Conservation (phyloP, 176 grass and related monocot species). For the Carex myosuroides region DNA sequence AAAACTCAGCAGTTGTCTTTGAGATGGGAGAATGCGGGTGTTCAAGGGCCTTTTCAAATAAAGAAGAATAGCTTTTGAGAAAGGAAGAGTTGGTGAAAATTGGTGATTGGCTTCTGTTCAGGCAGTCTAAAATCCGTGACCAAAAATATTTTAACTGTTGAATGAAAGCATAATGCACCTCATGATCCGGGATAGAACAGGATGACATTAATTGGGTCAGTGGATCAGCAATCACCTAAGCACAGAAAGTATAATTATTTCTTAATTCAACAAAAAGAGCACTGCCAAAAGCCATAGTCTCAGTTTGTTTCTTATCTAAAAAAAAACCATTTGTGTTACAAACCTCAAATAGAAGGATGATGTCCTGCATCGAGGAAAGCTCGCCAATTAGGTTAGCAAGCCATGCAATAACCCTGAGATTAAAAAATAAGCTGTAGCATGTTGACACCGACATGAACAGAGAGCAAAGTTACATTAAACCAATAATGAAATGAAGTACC, state of each 20-base stretch:
- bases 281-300: neutral
- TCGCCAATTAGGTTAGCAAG: constrained; percentile 28
- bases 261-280: neutral
- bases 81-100: constrained; percentile 32
- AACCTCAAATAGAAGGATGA: constrained; percentile 52
- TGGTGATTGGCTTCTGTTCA: constrained; percentile 30
- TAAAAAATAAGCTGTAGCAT: constrained; percentile 3
- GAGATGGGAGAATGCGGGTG: constrained; percentile 45
- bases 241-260: neutral
- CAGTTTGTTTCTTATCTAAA: constrained; percentile 9
- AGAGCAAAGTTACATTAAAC: neutral
- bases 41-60: constrained; percentile 40
- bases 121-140: constrained; percentile 30
- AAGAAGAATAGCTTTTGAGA: constrained; percentile 18
- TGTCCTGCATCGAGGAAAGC: constrained; percentile 25
- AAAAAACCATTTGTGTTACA: neutral
- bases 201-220: constrained; percentile 42
- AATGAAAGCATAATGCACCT: constrained; percentile 28
- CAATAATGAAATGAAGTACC: constrained; percentile 17
- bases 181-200: constrained; percentile 6
- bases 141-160: constrained; percentile 40
- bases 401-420: constrained; percentile 36
- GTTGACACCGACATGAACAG: neutral
- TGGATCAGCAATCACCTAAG: constrained; percentile 48
- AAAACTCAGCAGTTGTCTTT: constrained; percentile 13